Base-by-base conservation (phyloP, 2,329 filamentous ascomycete species). In the Aspergillus hortae region DNA sequence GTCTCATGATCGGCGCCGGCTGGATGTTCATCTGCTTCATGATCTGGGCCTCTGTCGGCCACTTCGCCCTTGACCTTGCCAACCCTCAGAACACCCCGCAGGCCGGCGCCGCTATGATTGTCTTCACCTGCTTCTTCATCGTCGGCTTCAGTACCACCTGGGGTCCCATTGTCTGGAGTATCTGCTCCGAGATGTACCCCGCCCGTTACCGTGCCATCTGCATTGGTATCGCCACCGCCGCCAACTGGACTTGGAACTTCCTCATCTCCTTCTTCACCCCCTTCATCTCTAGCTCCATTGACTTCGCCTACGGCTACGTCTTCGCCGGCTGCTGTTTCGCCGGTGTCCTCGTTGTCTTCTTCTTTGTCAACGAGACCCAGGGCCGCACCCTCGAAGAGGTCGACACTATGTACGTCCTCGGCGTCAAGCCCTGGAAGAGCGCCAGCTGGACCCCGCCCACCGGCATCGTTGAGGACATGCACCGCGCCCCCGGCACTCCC, bases 241-340 rank as follows among this genome's bases (percentile, higher is more conserved):
- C 87, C 35, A 92, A 92, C 72, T 92, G 89, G 89, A 69, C 74
- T 30, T 89, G 85, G 84, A 89, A 90, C 69, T 91, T 91, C 71
- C 71, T 88, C 62, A 77, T 89, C 57, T 83, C 82, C 0, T 92
- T 92, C 78, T 90, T 92, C 76, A 90, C 89, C 0, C 86, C 88
- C 0, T 91, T 90, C 70, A 91, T 92, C 67, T 87, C 84, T 1
- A 74, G 75, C 0, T 78, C 82, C 7, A 92, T 92, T 52, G 82
- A 88, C 61, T 92, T 87, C 71, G 79, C 79, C 17, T 90, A 91
- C 66, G 88, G 89, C 11, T 90, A 90, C 60, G 84, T 92, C 43
- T 92, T 92, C 66, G 88, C 87, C 0, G 85, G 77, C 1, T 90
- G 87, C 67, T 89, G 88, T 62, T 73, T 89, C 15, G 74, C 81